Base-by-base conservation (phyloP, 1,284 basidiomycete species). In the Lignosus rhinocerotis region DNA sequence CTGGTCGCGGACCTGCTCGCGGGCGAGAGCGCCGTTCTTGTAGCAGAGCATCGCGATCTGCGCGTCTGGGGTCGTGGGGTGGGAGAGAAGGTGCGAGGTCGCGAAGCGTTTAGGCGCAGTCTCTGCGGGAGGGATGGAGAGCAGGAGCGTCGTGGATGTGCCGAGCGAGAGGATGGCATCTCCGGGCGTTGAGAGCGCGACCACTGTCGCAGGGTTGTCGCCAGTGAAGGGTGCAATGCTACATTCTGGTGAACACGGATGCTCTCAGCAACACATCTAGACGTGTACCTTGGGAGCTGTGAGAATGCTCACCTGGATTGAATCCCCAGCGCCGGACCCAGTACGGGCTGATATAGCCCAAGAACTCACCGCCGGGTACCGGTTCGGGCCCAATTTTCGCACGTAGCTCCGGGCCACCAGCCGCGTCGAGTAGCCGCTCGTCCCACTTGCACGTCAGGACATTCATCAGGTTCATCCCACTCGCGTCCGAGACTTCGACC, bases 111-210 rank as follows among this genome's bases (percentile, higher is more conserved):
- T 82, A 0, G 88, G 89, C 7, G 87, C 80, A 3, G 74, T 76
- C 54, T 79, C 75, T 6, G 83, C 75, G 6, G 84, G 83, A 9
- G 85, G 84, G 36, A 86, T 88, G 3, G 91, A 90, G 49, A 96
- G 81, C 19, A 96, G 81, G 63, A 94, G 85, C 0, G 94, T 96
- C 12, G 94, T 94, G 0, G 92, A 94, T 7, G 94, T 97, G 33
- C 94, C 94, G n/a, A 96, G 81, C 10, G 92, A 94, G 33, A 96
- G 82, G 41, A 96, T 80, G 7, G 92, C 94, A 70, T 96, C 93
- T 60, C 90, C 84, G n/a, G 89, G 87, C n/a, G 80, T 79, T 5
- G 86, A 87, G 50, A 94, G 81, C 2, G 89, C 86, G 47, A 94
- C 82, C 61, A 96, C 86, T 2, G 93, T 94, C 1, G 93, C 92